Evolutionary conservation across 768 basidiomycete genomes (phyloP).

Genomic region (Erythrobasidium yunnanense): DNA sequence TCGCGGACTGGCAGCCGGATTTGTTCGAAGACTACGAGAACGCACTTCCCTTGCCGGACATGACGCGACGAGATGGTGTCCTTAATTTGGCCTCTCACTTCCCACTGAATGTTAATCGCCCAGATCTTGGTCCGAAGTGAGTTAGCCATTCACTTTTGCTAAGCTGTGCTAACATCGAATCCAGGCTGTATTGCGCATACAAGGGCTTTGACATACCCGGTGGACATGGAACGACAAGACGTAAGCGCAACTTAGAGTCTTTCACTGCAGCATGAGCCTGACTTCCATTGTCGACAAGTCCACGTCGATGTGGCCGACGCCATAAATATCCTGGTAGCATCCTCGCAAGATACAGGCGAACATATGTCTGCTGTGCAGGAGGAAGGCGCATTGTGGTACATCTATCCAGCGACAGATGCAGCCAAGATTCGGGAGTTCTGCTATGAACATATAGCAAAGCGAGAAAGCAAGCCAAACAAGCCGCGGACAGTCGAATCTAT

Average conservation of each 20-base stretch:
- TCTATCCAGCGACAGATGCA: slow-evolving; percentile 72
- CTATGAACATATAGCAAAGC: slow-evolving; percentile 48
- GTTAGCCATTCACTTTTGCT: no score
- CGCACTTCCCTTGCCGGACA: slow-evolving; percentile 76
- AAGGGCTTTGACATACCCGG: slow-evolving; percentile 60
- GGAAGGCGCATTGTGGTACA: slow-evolving; percentile 69
- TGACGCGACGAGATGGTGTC: slow-evolving; percentile 79
- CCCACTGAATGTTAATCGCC: slow-evolving; percentile 62
- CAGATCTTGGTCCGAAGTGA: slow-evolving; percentile 86
- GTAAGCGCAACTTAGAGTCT: no score
- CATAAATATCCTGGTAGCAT: slow-evolving; percentile 77
- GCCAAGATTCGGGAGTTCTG: slow-evolving; percentile 66
- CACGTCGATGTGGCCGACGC: slow-evolving; percentile 59
- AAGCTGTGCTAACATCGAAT: no score
- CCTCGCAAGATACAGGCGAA: slow-evolving; percentile 50
- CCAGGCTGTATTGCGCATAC: slow-evolving; percentile 56
- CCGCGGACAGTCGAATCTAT: slow-evolving; percentile 37
- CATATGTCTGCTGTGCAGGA: background rate
- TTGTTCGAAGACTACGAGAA: slow-evolving; percentile 73
- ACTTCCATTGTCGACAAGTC: no score
- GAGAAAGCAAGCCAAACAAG: slow-evolving; percentile 35
- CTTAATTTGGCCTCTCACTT: slow-evolving; percentile 83
- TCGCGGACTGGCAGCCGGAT: slow-evolving; percentile 69
- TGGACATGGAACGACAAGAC: slow-evolving; percentile 71
- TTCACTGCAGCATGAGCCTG: no score